Evolutionary conservation across 805 yeast genomes (phyloP).

Genomic region (Candida ipomoeae): DNA sequence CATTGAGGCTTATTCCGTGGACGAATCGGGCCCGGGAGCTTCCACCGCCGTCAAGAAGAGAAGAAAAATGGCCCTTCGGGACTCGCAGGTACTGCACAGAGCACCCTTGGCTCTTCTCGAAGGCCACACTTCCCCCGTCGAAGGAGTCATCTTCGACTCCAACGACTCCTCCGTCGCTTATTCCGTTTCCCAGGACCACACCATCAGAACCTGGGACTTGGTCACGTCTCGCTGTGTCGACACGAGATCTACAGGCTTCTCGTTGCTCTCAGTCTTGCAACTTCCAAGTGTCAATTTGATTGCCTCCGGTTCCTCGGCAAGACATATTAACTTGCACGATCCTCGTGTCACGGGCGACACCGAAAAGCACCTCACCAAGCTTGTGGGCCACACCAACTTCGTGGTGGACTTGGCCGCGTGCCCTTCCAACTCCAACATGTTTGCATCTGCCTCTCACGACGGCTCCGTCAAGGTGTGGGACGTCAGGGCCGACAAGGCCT

Average conservation of each 20-base stretch:
- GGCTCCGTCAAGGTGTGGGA: conserved; percentile 97
- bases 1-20: conserved; percentile 22
- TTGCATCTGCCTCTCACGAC: conserved; percentile 92
- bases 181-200: conserved; percentile 93
- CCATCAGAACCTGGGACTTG: conserved; percentile 94
- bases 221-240: conserved; percentile 82
- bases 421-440: conserved; percentile 76
- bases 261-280: conserved; percentile 71
- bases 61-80: conserved; percentile 74
- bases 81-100: conserved; percentile 71
- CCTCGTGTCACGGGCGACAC: conserved; percentile 68
- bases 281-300: conserved; percentile 65
- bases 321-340: conserved; percentile 91
- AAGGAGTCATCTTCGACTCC: conserved; percentile 71
- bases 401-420: conserved; percentile 73
- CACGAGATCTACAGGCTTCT: conserved; percentile 80
- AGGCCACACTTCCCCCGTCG: conserved; percentile 85
- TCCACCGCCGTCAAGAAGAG: conserved; percentile 87
- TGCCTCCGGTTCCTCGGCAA: conserved; percentile 96
- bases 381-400: conserved; percentile 87
- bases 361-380: conserved; percentile 62
- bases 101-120: conserved; percentile 76
- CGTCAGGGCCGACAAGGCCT: conserved; percentile 74
- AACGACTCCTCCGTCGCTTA: conserved; percentile 79
- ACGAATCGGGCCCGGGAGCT: conserved; percentile 23